phyloP scores from a whole-genome alignment of 2,329 filamentous ascomycete species.

The Cercospora beticola region DNA sequence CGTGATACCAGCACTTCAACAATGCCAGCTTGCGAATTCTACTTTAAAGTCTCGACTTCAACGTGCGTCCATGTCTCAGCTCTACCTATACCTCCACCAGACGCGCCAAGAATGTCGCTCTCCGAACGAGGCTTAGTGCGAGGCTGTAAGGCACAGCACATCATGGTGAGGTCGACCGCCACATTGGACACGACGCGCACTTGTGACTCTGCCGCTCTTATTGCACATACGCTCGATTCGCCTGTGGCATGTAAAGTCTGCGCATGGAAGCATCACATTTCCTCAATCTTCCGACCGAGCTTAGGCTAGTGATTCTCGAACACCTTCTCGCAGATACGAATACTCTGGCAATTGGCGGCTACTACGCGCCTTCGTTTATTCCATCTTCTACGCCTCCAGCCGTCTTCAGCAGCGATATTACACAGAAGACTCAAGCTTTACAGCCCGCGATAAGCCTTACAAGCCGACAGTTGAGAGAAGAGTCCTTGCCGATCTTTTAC shows the following conservation, averaged over 20 bases:
- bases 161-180: background rate
- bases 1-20: background rate
- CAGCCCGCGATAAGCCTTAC: conserved; percentile 17
- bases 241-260: background rate
- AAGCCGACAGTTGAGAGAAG: conserved; percentile 15
- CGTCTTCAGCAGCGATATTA: conserved; percentile 10
- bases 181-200: background rate
- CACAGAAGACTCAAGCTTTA: background rate
- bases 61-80: background rate
- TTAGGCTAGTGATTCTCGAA: conserved; percentile 19
- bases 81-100: background rate
- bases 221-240: background rate
- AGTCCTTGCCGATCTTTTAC: conserved; percentile 21
- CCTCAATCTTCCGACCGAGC: conserved; percentile 19
- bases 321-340: conserved; percentile 4
- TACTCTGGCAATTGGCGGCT: conserved; percentile 15
- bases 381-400: conserved; percentile 6
- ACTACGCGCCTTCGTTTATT: conserved; percentile 9
- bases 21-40: background rate
- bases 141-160: background rate
- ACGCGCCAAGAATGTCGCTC: background rate
- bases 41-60: background rate
- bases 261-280: conserved; percentile 5
- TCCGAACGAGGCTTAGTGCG: background rate
- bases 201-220: background rate